Evolutionary conservation across 345 rosid species (phyloP).

Genomic region (Salix viminalis): DNA sequence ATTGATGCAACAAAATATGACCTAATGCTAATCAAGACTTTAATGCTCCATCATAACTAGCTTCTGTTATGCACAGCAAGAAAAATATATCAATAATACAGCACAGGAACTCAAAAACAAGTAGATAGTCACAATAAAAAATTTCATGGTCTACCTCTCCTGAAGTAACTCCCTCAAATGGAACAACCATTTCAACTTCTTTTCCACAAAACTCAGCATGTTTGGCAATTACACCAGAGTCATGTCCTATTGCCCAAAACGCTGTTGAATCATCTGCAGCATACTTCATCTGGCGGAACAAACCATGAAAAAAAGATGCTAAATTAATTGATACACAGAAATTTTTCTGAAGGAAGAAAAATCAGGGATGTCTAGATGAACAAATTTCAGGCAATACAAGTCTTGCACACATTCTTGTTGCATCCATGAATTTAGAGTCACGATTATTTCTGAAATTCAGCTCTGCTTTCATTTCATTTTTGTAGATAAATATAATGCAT

Average conservation of each 20-base stretch:
- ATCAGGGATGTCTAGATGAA: background rate
- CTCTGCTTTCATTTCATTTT: background rate
- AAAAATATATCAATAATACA: too few species aligned
- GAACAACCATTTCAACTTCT: conserved; percentile 84
- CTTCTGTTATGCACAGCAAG: background rate
- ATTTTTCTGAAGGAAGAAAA: background rate
- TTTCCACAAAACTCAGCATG: conserved; percentile 75
- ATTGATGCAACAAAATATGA: background rate
- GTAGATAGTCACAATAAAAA: background rate
- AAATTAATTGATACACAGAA: background rate
- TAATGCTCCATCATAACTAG: background rate
- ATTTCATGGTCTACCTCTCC: conserved; percentile 58
- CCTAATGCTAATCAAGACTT: background rate
- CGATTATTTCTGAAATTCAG: background rate
- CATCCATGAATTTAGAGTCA: background rate
- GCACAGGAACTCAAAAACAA: background rate
- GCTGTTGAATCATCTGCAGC: conserved; percentile 79
- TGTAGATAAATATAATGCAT: too few species aligned
- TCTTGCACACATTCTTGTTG: background rate
- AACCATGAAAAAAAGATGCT: background rate
- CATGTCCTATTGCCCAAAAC: conserved; percentile 94
- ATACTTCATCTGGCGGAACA: conserved; percentile 55
- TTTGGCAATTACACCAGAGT: conserved; percentile 59
- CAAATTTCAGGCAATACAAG: background rate
- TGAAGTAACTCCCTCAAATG: conserved; percentile 68